These are phyloP conservation scores for Yarrowia sp. DNA, from an alignment of 805 yeast species.

Conservation along the genomic window DNA sequence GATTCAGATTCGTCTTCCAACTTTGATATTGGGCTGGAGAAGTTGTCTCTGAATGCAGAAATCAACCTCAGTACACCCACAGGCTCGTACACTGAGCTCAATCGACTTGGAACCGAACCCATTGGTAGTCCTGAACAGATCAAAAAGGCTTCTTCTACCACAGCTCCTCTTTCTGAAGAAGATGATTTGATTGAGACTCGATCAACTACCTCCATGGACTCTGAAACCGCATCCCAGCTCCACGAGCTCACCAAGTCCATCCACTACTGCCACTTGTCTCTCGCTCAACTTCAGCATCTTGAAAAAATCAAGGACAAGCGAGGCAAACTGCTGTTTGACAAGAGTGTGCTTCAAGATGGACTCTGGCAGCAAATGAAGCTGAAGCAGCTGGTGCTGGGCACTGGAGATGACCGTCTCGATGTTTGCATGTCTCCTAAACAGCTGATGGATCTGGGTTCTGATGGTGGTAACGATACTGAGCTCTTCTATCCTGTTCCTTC, in stretches of 20 bases:
- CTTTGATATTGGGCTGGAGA: slow-evolving; percentile 10
- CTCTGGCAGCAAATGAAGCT: slow-evolving; percentile 50
- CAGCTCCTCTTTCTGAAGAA: background rate
- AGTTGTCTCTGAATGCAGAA: background rate
- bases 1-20: slow-evolving; percentile 10
- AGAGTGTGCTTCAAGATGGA: slow-evolving; percentile 46
- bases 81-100: slow-evolving; percentile 11
- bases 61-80: slow-evolving; percentile 18
- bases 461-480: background rate
- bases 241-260: slow-evolving; percentile 45
- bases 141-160: background rate
- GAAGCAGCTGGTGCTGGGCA: slow-evolving; percentile 30
- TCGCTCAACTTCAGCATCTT: slow-evolving; percentile 47
- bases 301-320: slow-evolving; percentile 43
- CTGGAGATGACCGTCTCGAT: slow-evolving; percentile 7
- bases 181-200: background rate
- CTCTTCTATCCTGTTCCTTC: slow-evolving; percentile 6
- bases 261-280: slow-evolving; percentile 50
- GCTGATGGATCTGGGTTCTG: background rate
- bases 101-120: background rate
- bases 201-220: background rate
- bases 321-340: slow-evolving; percentile 44
- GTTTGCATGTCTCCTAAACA: background rate
- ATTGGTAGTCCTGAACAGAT: slow-evolving; percentile 4
- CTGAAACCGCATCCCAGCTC: background rate